phyloP scores from a whole-genome alignment of 78 protist genomes.

The Bodo saltans region DNA sequence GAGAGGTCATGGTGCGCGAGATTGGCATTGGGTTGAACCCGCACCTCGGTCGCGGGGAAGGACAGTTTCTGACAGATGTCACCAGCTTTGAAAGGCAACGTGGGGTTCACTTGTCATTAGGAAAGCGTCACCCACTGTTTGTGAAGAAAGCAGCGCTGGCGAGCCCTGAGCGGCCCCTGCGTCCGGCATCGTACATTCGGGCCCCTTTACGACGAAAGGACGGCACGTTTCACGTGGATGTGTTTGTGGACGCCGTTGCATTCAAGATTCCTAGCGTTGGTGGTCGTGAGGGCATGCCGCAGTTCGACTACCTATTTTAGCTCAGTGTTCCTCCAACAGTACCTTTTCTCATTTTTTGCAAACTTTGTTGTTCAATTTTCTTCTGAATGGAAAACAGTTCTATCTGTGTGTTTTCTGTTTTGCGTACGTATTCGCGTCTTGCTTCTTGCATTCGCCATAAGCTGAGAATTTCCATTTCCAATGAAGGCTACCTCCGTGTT shows the following conservation, averaged over 20 bases:
- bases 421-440: no score
- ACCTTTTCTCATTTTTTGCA: no score
- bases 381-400: no score
- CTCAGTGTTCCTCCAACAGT: no score
- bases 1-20: neutral
- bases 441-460: no score
- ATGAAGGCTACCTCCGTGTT: no score
- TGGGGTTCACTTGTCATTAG: neutral
- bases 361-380: no score
- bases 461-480: no score
- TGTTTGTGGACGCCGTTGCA: neutral
- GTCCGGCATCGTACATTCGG: neutral
- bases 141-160: neutral
- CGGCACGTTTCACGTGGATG: neutral
- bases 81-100: neutral
- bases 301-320: no score
- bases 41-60: neutral
- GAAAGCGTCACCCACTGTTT: neutral
- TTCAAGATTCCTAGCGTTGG: no score
- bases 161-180: neutral
- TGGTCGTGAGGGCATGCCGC: no score
- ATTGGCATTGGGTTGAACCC: neutral
- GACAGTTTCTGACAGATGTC: neutral
- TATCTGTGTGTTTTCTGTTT: no score
- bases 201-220: neutral